Evolutionary conservation across 2,329 filamentous ascomycete species (phyloP), one percentile per base, ranked within the genome.

Genomic region (Fusarium circinatum): DNA sequence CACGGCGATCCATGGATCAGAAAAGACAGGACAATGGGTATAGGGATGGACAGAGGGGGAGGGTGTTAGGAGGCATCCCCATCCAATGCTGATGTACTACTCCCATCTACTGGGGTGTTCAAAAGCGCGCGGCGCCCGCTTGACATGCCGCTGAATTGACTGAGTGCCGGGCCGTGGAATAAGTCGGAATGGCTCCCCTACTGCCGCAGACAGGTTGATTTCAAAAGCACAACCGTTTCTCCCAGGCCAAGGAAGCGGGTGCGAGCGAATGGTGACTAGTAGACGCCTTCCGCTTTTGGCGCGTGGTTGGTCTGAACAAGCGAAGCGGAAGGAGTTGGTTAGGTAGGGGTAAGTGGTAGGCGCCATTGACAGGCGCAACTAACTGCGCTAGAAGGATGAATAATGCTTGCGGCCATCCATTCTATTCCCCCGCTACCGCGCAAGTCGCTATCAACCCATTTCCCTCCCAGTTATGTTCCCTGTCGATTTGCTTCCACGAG

Each of bases 281-380:
- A 76, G 64, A 60, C 76, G 76, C 76, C 76, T 78, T 78, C 76
- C 76, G 71, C 72, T 78, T 78, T 71, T 67, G 70, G 74, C 67
- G 66, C 72, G 58, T 62, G 61, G 71, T 63, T 65, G 61, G 67
- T 63, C 32, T 61, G 38, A 48, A 71, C 71, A 70, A 70, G 67
- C 66, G 67, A 70, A 49, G 59, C 61, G 72, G 68, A 57, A 69
- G 66, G 56, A 61, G 48, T 49, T 47, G 52, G 55, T 60, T 32
- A 24, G 65, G 60, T 70, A 68, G 49, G 56, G 64, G 42, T 49
- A 32, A 65, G 47, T 69, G 36, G 71, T 57, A 73, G 60, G 42
- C 63, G 73, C 72, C 60, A 69, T 73, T 71, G 71, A 65, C 71
- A 75, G 70, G 52, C 71, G 71, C 66, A 75, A 60, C 38, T 60